Conservation (phyloP, 2,329 filamentous ascomycete genomes). For the Fusarium haematococcum region DNA sequence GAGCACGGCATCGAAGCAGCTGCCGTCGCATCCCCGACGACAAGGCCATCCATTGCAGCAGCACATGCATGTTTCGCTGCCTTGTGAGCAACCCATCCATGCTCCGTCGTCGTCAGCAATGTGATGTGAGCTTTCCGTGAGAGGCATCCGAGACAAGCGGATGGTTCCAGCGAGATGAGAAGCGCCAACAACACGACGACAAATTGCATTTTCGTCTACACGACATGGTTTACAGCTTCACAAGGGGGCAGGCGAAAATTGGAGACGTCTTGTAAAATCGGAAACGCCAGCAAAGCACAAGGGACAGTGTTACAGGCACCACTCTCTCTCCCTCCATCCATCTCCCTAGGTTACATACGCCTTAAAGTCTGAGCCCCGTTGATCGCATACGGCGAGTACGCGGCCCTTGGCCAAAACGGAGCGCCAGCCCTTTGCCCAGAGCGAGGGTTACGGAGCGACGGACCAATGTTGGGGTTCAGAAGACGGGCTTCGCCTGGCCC, state of each 20-base stretch:
- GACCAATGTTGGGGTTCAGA: constrained; percentile 15
- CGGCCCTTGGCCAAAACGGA: constrained; percentile 28
- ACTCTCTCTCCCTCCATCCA: not conserved
- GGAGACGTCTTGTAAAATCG: not conserved
- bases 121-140: constrained; percentile 16
- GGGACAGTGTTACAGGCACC: not conserved
- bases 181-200: constrained; percentile 5
- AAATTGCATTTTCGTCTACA: constrained; percentile 4
- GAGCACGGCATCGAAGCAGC: not conserved
- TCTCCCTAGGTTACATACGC: not conserved
- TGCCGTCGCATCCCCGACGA: not conserved
- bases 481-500: constrained; percentile 34
- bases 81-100: constrained; percentile 9
- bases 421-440: constrained; percentile 14
- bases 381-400: constrained; percentile 26
- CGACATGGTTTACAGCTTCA: constrained; percentile 12
- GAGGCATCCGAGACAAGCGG: constrained; percentile 41
- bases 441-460: constrained; percentile 24
- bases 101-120: constrained; percentile 31
- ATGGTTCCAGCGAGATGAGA: constrained; percentile 8
- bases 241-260: not conserved
- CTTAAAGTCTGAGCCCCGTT: constrained; percentile 22
- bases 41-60: not conserved
- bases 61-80: constrained; percentile 15
- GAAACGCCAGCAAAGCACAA: not conserved